Percentiles rank a stretch among this genome's conserved stretches.
These are phyloP conservation scores for Colletotrichum noveboracense DNA, from an alignment of 2,329 filamentous ascomycete species.

Conservation along the genomic window DNA sequence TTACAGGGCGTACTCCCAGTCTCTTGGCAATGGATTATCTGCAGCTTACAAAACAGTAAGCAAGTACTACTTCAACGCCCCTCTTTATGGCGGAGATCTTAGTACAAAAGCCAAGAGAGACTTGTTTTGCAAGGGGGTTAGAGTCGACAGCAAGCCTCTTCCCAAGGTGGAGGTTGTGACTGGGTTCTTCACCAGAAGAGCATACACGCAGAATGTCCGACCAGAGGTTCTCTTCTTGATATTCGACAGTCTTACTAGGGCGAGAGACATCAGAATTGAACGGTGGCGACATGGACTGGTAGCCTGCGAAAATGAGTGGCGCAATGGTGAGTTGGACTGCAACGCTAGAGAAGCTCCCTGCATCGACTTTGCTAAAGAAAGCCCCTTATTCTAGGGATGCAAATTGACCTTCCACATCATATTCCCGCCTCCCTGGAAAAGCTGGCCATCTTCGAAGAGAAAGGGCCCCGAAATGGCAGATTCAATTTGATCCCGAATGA, in stretches of 20 bases:
- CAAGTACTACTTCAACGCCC: neutral
- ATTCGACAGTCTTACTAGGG: neutral
- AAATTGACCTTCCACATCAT: neutral
- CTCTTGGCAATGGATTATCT: neutral
- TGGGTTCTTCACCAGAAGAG: neutral
- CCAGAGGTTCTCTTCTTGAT: neutral
- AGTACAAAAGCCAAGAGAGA: neutral
- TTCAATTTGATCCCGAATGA: neutral
- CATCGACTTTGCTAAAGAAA: neutral
- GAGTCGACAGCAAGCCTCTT: neutral
- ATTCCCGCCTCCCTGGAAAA: neutral
- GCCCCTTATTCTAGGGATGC: neutral
- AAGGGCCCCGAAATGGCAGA: neutral
- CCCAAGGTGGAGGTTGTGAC: neutral
- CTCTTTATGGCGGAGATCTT: neutral
- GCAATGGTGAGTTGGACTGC: neutral
- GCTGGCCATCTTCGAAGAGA: neutral
- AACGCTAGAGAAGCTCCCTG: fast-evolving
- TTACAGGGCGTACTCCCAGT: neutral
- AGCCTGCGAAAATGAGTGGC: neutral
- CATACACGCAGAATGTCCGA: neutral
- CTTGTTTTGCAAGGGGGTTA: neutral
- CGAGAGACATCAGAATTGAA: neutral
- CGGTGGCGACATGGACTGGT: neutral
- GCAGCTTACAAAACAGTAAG: neutral